Conservation (phyloP, 2,329 filamentous ascomycete genomes). For the Aspergillus proliferans region DNA sequence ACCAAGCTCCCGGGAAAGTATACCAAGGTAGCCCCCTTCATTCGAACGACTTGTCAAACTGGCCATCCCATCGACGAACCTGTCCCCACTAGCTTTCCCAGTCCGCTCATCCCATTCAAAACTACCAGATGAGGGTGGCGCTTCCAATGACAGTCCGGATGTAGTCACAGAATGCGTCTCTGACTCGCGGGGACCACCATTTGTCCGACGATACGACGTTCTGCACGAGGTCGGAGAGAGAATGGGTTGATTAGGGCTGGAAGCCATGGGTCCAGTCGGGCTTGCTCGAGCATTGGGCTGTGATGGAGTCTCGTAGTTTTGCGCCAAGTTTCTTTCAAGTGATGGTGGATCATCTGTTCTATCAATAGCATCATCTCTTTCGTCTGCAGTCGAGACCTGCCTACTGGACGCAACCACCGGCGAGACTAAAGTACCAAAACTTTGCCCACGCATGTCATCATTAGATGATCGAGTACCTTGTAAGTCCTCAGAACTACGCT, state of each 20-base stretch:
- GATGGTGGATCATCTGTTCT: not conserved
- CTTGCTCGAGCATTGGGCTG: not conserved
- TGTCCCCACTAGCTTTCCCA: constrained; percentile 4
- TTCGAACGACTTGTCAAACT: constrained; percentile 9
- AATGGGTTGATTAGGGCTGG: not conserved
- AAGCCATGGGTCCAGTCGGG: not conserved
- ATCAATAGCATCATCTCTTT: not conserved
- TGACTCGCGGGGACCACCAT: not conserved
- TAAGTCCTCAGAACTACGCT: not conserved
- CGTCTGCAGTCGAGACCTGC: not conserved
- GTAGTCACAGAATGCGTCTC: constrained; percentile 1
- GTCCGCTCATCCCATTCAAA: constrained; percentile 14
- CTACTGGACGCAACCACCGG: too few relatives aligned
- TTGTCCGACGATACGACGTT: not conserved
- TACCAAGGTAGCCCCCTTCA: constrained; percentile 12
- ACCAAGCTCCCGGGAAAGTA: not conserved
- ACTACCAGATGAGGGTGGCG: constrained; percentile 27
- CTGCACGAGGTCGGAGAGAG: not conserved
- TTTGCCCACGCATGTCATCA: not conserved
- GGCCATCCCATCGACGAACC: constrained; percentile 13
- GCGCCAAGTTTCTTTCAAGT: not conserved
- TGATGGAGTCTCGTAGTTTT: not conserved
- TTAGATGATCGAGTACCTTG: not conserved
- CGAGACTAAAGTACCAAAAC: not conserved
- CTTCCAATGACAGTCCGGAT: constrained; percentile 2